phyloP scores from a whole-genome alignment of 1,284 basidiomycete genomes.

The Thelephora terrestris region DNA sequence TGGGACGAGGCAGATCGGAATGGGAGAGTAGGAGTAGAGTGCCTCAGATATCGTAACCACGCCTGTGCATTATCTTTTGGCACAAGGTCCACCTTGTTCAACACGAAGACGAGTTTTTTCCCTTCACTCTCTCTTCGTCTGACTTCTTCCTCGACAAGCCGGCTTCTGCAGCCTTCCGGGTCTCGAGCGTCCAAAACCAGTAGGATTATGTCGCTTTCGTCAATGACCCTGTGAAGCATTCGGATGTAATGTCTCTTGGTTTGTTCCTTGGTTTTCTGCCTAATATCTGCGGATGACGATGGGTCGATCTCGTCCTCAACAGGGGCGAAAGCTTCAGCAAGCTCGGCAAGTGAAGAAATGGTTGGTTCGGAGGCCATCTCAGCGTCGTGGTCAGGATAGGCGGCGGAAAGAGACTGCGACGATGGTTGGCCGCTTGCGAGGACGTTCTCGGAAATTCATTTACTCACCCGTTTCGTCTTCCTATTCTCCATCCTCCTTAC shows the following conservation, averaged over 20 bases:
- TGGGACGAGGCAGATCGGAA: constrained; percentile 82
- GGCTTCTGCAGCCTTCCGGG: constrained; percentile 82
- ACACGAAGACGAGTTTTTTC: constrained; percentile 81
- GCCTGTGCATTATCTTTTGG: constrained; percentile 82
- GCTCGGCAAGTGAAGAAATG: constrained; percentile 43
- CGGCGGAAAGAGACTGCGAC: constrained; percentile 10
- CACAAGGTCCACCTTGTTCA: constrained; percentile 93
- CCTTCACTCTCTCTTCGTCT: constrained; percentile 74
- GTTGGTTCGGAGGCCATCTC: constrained; percentile 69
- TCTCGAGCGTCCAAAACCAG: constrained; percentile 86
- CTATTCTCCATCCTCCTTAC: constrained; percentile 46
- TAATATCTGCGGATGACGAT: constrained; percentile 15
- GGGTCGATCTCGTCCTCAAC: constrained; percentile 20
- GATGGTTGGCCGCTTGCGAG: not conserved
- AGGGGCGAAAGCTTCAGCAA: constrained; percentile 25
- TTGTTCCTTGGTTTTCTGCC: constrained; percentile 53
- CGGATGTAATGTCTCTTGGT: constrained; percentile 61
- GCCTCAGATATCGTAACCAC: constrained; percentile 87
- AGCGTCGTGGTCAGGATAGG: constrained; percentile 38
- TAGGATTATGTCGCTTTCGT: constrained; percentile 86
- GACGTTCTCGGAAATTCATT: constrained; percentile 6
- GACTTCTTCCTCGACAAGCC: constrained; percentile 86
- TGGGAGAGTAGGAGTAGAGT: constrained; percentile 88
- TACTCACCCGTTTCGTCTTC: constrained; percentile 21
- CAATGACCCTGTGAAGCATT: constrained; percentile 84